Conservation (phyloP, 148 eudicot species). For the Cornus controversa region DNA sequence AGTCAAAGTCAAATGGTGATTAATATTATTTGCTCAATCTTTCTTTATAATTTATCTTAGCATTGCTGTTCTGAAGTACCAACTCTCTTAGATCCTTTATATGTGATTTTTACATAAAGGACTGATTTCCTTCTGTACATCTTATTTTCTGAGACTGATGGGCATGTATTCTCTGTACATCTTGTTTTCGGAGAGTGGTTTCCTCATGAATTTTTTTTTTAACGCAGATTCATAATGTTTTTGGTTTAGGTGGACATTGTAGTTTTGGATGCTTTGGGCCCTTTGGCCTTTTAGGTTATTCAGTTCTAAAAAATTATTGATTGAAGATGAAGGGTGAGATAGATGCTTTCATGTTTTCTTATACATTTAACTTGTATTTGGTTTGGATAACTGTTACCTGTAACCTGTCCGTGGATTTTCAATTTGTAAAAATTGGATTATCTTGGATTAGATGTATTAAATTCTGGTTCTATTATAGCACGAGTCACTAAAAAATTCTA, state of each 20-base stretch:
- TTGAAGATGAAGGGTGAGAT: neutral
- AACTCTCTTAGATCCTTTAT: neutral
- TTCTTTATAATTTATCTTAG: neutral
- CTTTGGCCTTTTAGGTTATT: too few species aligned
- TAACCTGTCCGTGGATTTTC: too few species aligned
- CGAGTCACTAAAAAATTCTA: neutral
- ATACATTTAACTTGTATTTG: neutral
- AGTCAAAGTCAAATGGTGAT: conserved; percentile 53
- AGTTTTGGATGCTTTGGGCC: too few species aligned
- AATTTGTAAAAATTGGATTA: neutral
- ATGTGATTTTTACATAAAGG: neutral
- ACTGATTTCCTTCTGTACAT: neutral
- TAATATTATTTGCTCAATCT: neutral
- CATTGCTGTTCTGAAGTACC: neutral
- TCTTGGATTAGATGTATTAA: neutral
- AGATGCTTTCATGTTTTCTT: neutral
- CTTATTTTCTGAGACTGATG: neutral
- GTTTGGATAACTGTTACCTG: neutral
- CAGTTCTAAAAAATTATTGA: neutral
- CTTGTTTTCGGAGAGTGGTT: neutral
- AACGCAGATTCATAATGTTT: neutral
- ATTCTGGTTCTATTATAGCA: neutral
- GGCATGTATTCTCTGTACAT: neutral
- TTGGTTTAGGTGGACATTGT: neutral
- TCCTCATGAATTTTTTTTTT: too few species aligned